Base-by-base conservation (phyloP, 177 flowering plant genomes). In the Vitis hybrid region DNA sequence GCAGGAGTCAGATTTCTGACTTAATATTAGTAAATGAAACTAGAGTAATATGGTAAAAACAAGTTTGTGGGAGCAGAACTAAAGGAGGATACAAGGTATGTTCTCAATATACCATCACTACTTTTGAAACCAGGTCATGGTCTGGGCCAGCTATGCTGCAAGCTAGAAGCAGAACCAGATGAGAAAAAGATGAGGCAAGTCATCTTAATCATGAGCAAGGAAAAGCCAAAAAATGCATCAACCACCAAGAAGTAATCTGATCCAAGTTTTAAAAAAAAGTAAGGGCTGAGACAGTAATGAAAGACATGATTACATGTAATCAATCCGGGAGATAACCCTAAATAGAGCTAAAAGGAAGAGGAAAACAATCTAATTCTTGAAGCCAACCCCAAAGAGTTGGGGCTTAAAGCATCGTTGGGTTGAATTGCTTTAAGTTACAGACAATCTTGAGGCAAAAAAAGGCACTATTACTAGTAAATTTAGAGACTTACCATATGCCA, bases 401-500 rank as follows among this genome's bases (percentile, higher is more conserved):
- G 49, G 30, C 49, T 24, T 2, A 50, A 27, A 13, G 32, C 46
- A 2, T 49, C 17, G 13, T n/a, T 56, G 7, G 17, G 60, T n/a
- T 35, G 11, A 51, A 35, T 35, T 35, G 46, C 46, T 35, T 35
- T 35, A 35, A 35, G 46, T 35, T 35, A 35, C 18, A 62, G 19
- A 49, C 40, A 11, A 13, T 46, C 3, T 11, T 18, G 9, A 17
- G 32, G 13, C 46, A 30, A 59, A 72, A 65, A 19, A 24, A 52
- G 35, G 40, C 60, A n/a, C 35, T 14, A 24, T 52, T 67, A 55
- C 12, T 12, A 40, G 59, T 3, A 27, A 12, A 62, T 30, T 19
- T 18, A 71, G 27, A 8, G 27, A 66, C 14, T 69, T 88, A 94
- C 99, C 99, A 96, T 75, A 96, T 92, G 70, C 99, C 99, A 86